These are phyloP conservation scores for Dactylis glomerata DNA, from an alignment of 176 grass and related monocot species.

Conservation along the genomic window DNA sequence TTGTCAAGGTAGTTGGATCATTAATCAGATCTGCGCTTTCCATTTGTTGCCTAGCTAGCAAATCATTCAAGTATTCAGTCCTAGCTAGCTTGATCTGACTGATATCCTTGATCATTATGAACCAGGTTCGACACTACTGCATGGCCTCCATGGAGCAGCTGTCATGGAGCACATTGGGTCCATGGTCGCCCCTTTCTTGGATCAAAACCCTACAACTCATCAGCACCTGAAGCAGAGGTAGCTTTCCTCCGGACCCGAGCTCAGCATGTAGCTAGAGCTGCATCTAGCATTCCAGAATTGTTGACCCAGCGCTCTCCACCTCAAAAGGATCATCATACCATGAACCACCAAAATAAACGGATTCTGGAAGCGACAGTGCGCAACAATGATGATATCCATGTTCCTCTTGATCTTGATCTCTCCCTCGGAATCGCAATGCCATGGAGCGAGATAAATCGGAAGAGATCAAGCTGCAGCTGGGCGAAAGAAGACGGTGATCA, in stretches of 20 bases:
- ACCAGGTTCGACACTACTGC: conserved; percentile 25
- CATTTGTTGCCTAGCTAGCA: not conserved
- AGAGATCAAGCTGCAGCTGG: not conserved
- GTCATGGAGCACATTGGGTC: conserved; percentile 21
- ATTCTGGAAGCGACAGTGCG: not conserved
- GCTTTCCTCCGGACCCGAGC: not conserved
- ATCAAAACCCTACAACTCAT: conserved; percentile 21
- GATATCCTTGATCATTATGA: not conserved
- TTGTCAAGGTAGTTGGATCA: conserved; percentile 45
- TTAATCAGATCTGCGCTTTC: conserved; percentile 8
- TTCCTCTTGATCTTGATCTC: conserved; percentile 34
- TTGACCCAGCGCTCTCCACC: not conserved
- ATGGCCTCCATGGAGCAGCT: conserved; percentile 33
- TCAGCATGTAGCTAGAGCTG: not conserved
- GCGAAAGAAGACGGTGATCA: not conserved
- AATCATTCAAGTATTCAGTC: not conserved
- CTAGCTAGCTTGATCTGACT: not conserved
- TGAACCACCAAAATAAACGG: not conserved
- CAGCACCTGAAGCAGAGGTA: not conserved
- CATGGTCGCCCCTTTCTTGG: conserved; percentile 17
- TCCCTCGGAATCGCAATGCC: conserved; percentile 9
- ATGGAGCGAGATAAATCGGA: not conserved
- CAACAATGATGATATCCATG: not conserved
- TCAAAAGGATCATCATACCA: conserved; percentile 12
- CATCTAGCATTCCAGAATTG: not conserved